Percentiles rank a stretch among this genome's conserved stretches.
Conservation (phyloP, 495 filamentous ascomycete species). For the Chaetomium tenue region DNA sequence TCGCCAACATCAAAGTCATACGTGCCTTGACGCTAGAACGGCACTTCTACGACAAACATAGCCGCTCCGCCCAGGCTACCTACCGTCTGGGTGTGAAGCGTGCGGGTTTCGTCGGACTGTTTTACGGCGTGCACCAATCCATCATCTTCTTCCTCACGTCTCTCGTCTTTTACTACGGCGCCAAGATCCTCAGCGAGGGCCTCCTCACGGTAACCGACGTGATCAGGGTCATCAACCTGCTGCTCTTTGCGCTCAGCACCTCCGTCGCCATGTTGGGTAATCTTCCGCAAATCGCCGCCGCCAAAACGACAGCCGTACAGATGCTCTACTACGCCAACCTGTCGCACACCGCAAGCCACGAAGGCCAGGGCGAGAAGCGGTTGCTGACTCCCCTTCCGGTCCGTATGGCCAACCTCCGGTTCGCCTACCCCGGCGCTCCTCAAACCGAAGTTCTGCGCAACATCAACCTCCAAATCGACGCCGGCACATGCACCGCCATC, state of each 20-base stretch:
- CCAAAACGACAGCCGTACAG: slow-evolving; percentile 67
- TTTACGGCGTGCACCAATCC: slow-evolving; percentile 75
- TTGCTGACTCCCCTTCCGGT: slow-evolving; percentile 59
- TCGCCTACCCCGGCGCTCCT: slow-evolving; percentile 65
- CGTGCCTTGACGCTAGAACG: slow-evolving; percentile 71
- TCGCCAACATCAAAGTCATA: slow-evolving; percentile 79
- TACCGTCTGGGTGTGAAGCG: slow-evolving; percentile 58
- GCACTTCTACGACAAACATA: slow-evolving; percentile 69
- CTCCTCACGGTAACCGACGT: slow-evolving; percentile 54
- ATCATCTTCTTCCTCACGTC: slow-evolving; percentile 71
- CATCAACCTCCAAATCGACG: slow-evolving; percentile 59
- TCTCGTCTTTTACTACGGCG: slow-evolving; percentile 80
- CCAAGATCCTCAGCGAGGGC: slow-evolving; percentile 54
- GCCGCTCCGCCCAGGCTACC: slow-evolving; percentile 47
- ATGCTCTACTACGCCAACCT: slow-evolving; percentile 68
- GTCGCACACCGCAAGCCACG: slow-evolving; percentile 58
- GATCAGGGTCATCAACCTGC: slow-evolving; percentile 72
- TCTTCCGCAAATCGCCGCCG: slow-evolving; percentile 76
- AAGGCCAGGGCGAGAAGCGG: slow-evolving; percentile 50
- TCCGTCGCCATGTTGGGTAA: slow-evolving; percentile 64
- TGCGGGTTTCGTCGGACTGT: slow-evolving; percentile 61
- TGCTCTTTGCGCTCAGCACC: slow-evolving; percentile 78
- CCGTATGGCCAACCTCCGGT: slow-evolving; percentile 56
- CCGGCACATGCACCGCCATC: slow-evolving; percentile 65
- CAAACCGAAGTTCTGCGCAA: slow-evolving; percentile 54